phyloP scores from a whole-genome alignment of 345 rosid genomes.

The Corchorus capsularis region DNA sequence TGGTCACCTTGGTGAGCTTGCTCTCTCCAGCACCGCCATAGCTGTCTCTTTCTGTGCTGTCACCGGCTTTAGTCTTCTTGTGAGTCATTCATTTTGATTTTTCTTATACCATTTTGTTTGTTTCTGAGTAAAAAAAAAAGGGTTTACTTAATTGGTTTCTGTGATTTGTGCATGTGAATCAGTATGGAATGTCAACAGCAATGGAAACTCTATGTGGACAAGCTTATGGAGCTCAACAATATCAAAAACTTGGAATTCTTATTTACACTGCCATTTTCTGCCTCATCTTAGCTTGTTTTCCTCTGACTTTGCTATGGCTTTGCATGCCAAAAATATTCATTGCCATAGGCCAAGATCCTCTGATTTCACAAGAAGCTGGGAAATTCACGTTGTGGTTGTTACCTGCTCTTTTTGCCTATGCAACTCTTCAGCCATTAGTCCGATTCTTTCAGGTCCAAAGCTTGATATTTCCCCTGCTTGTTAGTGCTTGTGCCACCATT shows the following conservation, averaged over 20 bases:
- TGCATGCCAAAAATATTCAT: conserved; percentile 54
- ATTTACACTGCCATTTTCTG: conserved; percentile 57
- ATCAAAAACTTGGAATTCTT: conserved; percentile 52
- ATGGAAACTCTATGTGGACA: conserved; percentile 85
- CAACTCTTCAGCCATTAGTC: conserved; percentile 56
- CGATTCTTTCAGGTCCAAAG: conserved; percentile 63
- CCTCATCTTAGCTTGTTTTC: conserved; percentile 46
- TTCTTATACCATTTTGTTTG: background rate
- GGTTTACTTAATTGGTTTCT: background rate
- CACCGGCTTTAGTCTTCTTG: conserved; percentile 78
- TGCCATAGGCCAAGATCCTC: conserved; percentile 61
- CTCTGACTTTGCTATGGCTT: conserved; percentile 58
- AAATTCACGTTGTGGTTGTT: conserved; percentile 55
- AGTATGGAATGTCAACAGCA: conserved; percentile 78
- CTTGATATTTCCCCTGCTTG: conserved; percentile 53
- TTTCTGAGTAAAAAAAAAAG: too few species aligned
- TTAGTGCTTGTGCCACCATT: conserved; percentile 46
- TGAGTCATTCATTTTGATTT: conserved; percentile 30
- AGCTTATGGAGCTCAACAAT: conserved; percentile 76
- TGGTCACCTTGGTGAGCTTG: conserved; percentile 80
- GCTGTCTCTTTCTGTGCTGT: conserved; percentile 67
- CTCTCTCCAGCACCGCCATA: conserved; percentile 76
- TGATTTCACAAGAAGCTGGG: conserved; percentile 55
- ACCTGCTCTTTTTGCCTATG: conserved; percentile 63
- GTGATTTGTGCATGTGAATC: conserved; percentile 16